Conservation (phyloP, 306 rosid genomes). For the Canavalia ensiformis region DNA sequence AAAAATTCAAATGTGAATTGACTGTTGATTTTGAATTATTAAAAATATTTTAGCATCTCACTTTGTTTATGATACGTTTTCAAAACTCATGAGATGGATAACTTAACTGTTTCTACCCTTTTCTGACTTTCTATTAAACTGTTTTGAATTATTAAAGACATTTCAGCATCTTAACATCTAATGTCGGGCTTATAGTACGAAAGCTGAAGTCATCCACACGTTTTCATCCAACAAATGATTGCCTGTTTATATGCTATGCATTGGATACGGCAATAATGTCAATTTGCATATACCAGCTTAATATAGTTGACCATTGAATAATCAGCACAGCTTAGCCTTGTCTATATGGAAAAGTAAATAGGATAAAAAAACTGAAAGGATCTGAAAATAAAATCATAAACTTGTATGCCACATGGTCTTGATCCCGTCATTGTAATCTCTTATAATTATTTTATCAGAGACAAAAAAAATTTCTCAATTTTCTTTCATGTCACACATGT, state of each 20-base stretch:
- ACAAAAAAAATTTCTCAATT: neutral
- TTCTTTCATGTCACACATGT: neutral
- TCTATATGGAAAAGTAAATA: neutral
- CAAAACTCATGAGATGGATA: too few species aligned
- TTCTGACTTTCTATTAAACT: too few species aligned
- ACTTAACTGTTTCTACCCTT: too few species aligned
- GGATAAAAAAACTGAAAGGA: neutral
- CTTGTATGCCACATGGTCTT: neutral
- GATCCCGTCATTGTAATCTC: neutral
- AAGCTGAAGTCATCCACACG: too few species aligned
- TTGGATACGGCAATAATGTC: neutral
- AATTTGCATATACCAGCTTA: neutral
- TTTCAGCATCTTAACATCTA: neutral
- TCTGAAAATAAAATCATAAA: neutral
- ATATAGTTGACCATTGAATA: neutral
- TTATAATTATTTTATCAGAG: neutral
- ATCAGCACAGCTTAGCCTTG: slow-evolving; percentile 7
- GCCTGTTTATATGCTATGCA: neutral
- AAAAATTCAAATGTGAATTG: neutral
- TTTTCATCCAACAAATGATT: neutral
- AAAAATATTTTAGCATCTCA: slow-evolving; percentile 9
- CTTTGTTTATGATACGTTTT: too few species aligned
- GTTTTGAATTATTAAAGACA: too few species aligned
- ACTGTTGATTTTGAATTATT: slow-evolving; percentile 3
- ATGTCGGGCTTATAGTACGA: neutral